Base-by-base conservation (phyloP, 2,329 filamentous ascomycete genomes). In the Alternaria alternata region DNA sequence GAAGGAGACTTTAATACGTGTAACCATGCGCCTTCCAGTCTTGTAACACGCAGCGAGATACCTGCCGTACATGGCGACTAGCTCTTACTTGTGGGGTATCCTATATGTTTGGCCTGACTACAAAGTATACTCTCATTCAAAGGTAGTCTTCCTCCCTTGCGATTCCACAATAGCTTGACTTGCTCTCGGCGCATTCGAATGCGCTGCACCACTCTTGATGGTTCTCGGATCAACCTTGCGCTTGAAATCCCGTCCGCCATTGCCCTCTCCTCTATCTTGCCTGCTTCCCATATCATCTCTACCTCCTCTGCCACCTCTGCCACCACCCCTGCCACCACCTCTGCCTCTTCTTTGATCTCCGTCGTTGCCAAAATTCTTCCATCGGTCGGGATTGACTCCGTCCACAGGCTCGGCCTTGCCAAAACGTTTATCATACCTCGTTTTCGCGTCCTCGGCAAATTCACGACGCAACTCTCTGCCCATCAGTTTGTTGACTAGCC, bases 401-500 rank as follows among this genome's bases (percentile, higher is more conserved):
- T 74, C 68, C 12, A 69, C 63, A 5, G 67, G 64, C 16, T 66
- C 71, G 14, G 46, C 54, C 36, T 94, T 94, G 65, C 92, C 91
- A 74, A 91, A 98, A 2, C 95, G 88, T 84, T 98, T 99, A 83
- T 94, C 94, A 80, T 99, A 99, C 59, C 95, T 84, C 34, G 88
- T 88, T 69, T 92, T 89, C 59, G 94, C 88, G 78, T 98, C 95
- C 81, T 99, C 95, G 20, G 95, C 95, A 72, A 94, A 93, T 78
- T 99, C 94, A 77, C 95, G 89, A 76, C 94, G 92, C 67, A 99
- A 84, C 64, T 89, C 86, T 30, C 95, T 87, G 28, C 94, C 93
- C 52, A 91, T 83, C 57, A 97, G 85, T 71, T 89, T 87, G 80
- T 96, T 96, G 66, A 97, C 89, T 86, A 93, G 96, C 85, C 93